Evolutionary conservation across 768 basidiomycete species (phyloP).

Genomic region (Xerocomellus chrysenteron): DNA sequence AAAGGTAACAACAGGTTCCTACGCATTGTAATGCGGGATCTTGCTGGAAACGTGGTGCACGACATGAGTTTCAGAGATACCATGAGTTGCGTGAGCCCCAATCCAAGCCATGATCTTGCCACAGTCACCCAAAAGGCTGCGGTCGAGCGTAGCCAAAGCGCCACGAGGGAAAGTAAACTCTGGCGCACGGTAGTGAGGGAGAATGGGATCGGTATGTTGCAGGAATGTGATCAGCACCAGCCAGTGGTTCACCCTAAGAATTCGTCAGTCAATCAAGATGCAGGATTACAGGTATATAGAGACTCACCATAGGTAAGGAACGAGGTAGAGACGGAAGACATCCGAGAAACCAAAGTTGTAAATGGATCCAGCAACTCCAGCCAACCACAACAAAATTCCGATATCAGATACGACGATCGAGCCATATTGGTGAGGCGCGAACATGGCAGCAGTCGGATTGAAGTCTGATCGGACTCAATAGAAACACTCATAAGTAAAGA

Average conservation of each 20-base stretch:
- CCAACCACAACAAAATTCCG: conserved; percentile 76
- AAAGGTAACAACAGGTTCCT: conserved; percentile 21
- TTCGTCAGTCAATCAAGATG: background rate
- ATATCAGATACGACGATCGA: conserved; percentile 83
- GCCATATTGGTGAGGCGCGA: conserved; percentile 71
- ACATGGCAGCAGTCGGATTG: conserved; percentile 74
- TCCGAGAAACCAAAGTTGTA: conserved; percentile 63
- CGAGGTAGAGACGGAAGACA: conserved; percentile 77
- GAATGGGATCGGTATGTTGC: conserved; percentile 94
- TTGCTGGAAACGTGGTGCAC: conserved; percentile 91
- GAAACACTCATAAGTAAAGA: background rate
- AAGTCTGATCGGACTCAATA: conserved; percentile 53
- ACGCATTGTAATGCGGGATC: conserved; percentile 94
- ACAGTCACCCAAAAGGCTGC: conserved; percentile 72
- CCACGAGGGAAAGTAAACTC: conserved; percentile 95
- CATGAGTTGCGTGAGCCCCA: conserved; percentile 81
- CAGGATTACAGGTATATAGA: background rate
- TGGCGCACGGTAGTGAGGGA: conserved; percentile 88
- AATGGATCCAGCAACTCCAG: conserved; percentile 53
- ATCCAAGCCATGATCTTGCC: conserved; percentile 83
- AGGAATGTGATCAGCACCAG: conserved; percentile 95
- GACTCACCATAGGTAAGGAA: conserved; percentile 81
- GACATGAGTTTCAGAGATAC: conserved; percentile 94
- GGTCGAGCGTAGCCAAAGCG: conserved; percentile 89
- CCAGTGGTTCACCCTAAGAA: conserved; percentile 83